Evolutionary conservation across 768 basidiomycete genomes (phyloP), one percentile per base, ranked within the genome.

Genomic region (Leccinum uliginosum): DNA sequence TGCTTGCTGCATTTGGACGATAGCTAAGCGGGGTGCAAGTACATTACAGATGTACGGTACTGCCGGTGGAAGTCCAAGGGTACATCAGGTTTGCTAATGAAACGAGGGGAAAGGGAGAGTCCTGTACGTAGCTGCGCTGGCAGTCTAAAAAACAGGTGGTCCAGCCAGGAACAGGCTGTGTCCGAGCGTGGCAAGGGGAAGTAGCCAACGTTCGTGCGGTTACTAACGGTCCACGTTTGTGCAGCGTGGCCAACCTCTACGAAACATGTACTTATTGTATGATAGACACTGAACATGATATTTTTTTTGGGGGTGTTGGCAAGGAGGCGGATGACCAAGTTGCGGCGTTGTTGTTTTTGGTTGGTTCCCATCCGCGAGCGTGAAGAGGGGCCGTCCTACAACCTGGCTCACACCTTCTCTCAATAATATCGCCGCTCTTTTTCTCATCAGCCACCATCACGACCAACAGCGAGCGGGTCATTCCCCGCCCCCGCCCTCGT

Each of bases 371-470:
- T 51, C 43, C 43, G 48, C 43, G 11, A 44, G 19, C 12, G 26
- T 43, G 44, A 45, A 45, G 21, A 45, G 44, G 21, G 44, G 23
- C 44, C 10, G 26, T 26, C 6, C 21, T 23, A n/a, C n/a, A n/a
- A n/a, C n/a, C 7, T 3, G 10, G 3, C 43, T 19, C 8, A 15
- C 21, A 63, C 40, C 29, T 65, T 55, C 65, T 50, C 65, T 58
- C 48, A 34, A 44, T 27, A 51, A 51, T 53, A 40, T 58, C 47
- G 60, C 66, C 66, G 57, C 55, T 66, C 66, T 46, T 66, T 66
- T 56, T 34, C 30, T 40, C 17, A 6, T 40, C 17, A 6, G 1
- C 40, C 43, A 32, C 50, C 56, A 30, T 24, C 44, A 27, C 50
- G 40, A 4, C 50, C 15, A 21, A 21, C 46, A 50, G 35, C 52